A percentile compares a stretch with the other conserved stretches of the same genome.
phyloP scores from a whole-genome alignment of 768 basidiomycete genomes.

The Calocybe cyanea region DNA sequence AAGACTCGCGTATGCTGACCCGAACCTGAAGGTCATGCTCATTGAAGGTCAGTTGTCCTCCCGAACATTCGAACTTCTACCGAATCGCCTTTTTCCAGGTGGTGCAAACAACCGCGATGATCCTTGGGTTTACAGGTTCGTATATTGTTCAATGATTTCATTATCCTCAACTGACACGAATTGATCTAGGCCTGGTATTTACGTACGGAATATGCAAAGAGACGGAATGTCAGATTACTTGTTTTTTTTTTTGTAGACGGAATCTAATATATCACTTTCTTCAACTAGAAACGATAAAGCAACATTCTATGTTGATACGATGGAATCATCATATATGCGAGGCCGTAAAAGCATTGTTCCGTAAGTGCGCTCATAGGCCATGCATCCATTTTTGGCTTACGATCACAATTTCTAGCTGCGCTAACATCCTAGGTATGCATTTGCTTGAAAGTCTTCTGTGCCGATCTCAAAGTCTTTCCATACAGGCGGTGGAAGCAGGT shows the following conservation, averaged over 20 bases:
- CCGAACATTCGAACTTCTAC: background rate
- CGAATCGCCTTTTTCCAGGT: constrained; percentile 28
- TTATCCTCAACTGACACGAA: background rate
- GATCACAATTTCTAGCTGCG: constrained; percentile 42
- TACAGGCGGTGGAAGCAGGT: constrained; percentile 55
- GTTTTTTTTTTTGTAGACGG: background rate
- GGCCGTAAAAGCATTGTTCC: constrained; percentile 67
- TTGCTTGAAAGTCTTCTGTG: background rate
- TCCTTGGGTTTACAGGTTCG: constrained; percentile 68
- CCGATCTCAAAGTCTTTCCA: background rate
- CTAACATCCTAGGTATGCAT: constrained; percentile 53
- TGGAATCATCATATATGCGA: constrained; percentile 52
- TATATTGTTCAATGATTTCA: background rate
- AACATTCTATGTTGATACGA: constrained; percentile 65
- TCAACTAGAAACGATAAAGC: constrained; percentile 67
- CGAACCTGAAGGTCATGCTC: constrained; percentile 71
- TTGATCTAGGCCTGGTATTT: constrained; percentile 54
- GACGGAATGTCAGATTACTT: constrained; percentile 52
- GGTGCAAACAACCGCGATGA: constrained; percentile 72
- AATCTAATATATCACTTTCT: background rate
- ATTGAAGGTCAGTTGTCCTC: constrained; percentile 49
- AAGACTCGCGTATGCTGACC: constrained; percentile 67
- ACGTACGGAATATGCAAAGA: constrained; percentile 66
- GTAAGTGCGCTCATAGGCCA: constrained; percentile 29
- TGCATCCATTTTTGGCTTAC: background rate